phyloP scores from a whole-genome alignment of 139 green algal species.

The Volvox africanus region DNA sequence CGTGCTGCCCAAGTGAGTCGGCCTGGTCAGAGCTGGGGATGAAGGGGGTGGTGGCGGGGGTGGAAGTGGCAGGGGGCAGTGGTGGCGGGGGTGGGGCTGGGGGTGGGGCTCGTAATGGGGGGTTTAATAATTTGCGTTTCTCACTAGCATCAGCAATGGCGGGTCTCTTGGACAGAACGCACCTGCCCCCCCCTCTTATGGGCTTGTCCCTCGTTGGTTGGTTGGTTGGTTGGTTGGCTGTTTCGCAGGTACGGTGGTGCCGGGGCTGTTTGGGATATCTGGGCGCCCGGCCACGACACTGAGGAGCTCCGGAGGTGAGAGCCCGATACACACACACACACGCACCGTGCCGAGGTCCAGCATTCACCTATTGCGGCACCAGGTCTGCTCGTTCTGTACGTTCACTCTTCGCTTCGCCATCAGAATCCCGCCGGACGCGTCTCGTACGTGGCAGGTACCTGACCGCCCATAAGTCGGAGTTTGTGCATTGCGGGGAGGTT shows the following conservation, averaged over 20 bases:
- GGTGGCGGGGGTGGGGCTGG: background rate
- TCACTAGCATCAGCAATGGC: no score
- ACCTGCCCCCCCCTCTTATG: background rate
- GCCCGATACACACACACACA: background rate
- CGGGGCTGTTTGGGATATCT: slow-evolving; percentile 93
- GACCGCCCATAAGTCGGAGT: slow-evolving; percentile 52
- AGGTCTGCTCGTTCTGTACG: no score
- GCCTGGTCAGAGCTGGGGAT: background rate
- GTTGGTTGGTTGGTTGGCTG: background rate
- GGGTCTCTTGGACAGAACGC: background rate
- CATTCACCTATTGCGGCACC: no score
- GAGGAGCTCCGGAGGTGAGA: slow-evolving; percentile 23
- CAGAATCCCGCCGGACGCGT: no score
- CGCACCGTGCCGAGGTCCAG: no score
- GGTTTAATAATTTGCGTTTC: no score
- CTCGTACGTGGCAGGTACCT: slow-evolving; percentile 55
- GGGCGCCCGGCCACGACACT: slow-evolving; percentile 23
- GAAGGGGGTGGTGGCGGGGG: background rate
- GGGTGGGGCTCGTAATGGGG: no score
- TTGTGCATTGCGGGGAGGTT: slow-evolving; percentile 58
- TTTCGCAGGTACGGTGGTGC: slow-evolving; percentile 59
- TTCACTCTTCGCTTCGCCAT: no score
- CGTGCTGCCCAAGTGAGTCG: background rate
- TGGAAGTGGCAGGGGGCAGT: background rate
- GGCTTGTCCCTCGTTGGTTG: background rate